Evolutionary conservation across 768 basidiomycete species (phyloP).

Genomic region (Scleroderma citrinum): DNA sequence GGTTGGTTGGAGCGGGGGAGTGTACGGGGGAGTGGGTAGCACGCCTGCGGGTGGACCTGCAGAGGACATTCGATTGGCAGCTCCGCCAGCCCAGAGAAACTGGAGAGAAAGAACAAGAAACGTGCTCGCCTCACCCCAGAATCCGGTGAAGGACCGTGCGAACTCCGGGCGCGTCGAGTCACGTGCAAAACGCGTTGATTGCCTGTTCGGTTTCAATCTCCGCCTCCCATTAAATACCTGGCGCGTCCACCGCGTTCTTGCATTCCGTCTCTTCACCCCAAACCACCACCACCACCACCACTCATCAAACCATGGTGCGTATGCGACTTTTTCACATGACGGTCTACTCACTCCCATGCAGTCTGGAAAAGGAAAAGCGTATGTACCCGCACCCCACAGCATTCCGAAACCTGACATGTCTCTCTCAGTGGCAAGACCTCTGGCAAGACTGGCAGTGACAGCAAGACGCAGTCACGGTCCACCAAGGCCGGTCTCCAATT

Average conservation of each 20-base stretch:
- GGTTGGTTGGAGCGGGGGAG: constrained; percentile 52
- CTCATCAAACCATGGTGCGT: constrained; percentile 28
- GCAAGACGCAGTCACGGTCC: constrained; percentile 64
- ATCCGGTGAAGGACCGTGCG: constrained; percentile 4
- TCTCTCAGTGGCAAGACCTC: constrained; percentile 39
- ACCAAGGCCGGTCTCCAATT: constrained; percentile 60
- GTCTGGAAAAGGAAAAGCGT: constrained; percentile 57
- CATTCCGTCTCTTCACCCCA: constrained; percentile 2
- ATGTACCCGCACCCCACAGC: constrained; percentile 13
- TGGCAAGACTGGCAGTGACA: constrained; percentile 44
- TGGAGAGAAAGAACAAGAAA: constrained; percentile 1
- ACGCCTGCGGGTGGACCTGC: constrained; percentile 31
- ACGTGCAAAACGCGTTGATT: constrained; percentile 32
- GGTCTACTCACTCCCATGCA: constrained; percentile 17
- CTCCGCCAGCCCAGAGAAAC: no score
- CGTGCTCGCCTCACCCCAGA: constrained; percentile 28
- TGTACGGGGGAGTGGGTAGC: constrained; percentile 29
- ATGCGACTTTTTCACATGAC: not conserved
- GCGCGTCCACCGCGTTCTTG: constrained; percentile 15
- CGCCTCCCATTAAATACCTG: constrained; percentile 28
- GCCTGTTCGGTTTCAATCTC: constrained; percentile 26
- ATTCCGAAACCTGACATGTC: constrained; percentile 3
- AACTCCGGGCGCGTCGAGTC: constrained; percentile 22
- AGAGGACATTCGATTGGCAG: constrained; percentile 27
- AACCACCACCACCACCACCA: constrained; percentile 6